Evolutionary conservation across 1,284 basidiomycete species (phyloP), one percentile per base, ranked within the genome.

Genomic region (Coniferiporia weirii): DNA sequence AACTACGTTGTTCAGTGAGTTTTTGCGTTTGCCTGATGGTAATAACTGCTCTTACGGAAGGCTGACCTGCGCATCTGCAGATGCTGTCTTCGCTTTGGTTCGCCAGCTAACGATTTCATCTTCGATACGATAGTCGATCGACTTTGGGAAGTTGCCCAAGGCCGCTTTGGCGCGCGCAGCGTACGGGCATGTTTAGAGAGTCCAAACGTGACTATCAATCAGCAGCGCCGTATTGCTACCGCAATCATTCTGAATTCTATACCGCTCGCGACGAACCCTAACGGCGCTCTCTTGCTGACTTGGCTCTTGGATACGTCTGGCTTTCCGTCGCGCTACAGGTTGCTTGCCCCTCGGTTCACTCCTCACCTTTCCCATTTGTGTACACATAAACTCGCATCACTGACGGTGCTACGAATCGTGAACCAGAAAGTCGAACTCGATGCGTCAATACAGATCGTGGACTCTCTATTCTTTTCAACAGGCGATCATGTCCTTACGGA

Each of bases 71-170:
- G 48, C 58, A 61, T 52, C 32, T 54, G 60, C 52, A 91, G 89
- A 70, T 95, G 94, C 68, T 95, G 95, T 69, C 78, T 99, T 53
- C 88, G 92, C 20, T 99, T 98, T 66, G 91, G 92, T 50, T 75
- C 87, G 34, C 95, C 96, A 15, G 82, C 82, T 40, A 93, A 91
- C 60, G 94, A 97, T 66, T 98, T 98, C 72, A 91, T 99, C 62
- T 98, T 98, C 70, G 96, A 99, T 70, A 94, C 95, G 38, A 98
- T 99, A 81, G 88, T 93, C 51, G 96, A 99, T 72, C 90, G 97
- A 52, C 92, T 97, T 75, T 99, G 97, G 97, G 96, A 96, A 76
- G 82, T 98, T 61, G 93, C 93, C 0, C 95, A 98, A 76, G 93
- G 93, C 35, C 87, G 97, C 34, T 99, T 98, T 67, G 97, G 97